These are phyloP conservation scores for Fusarium phyllophilum DNA, from an alignment of 2,329 filamentous ascomycete genomes.

Conservation along the genomic window DNA sequence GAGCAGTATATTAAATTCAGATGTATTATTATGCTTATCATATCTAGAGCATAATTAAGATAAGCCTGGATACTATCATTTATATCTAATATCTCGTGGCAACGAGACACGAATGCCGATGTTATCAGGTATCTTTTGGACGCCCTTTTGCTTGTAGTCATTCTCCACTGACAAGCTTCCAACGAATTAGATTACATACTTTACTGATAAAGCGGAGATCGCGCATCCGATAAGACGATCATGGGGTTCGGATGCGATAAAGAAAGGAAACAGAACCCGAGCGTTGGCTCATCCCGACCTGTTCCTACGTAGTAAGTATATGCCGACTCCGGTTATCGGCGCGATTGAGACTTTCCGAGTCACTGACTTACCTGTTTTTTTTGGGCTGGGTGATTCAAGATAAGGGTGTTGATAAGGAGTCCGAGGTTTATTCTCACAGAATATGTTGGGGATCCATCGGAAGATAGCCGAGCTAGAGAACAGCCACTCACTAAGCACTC, in stretches of 20 bases:
- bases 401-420: neutral
- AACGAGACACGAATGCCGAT: neutral
- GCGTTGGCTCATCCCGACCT: neutral
- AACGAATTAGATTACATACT: conserved; percentile 5
- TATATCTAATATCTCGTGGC: neutral
- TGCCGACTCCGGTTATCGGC: neutral
- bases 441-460: neutral
- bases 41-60: neutral
- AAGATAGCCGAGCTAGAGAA: neutral
- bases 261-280: conserved; percentile 25
- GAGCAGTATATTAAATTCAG: too few species aligned
- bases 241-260: conserved; percentile 2
- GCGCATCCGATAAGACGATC: conserved; percentile 10
- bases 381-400: neutral
- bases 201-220: neutral
- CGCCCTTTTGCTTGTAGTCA: conserved; percentile 19
- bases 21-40: neutral
- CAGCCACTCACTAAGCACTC: neutral
- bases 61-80: neutral
- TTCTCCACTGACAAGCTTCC: neutral
- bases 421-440: neutral
- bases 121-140: neutral
- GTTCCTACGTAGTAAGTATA: neutral
- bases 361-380: neutral
- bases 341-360: neutral